A percentile compares a stretch with the other conserved stretches of the same genome.
phyloP scores from a whole-genome alignment of 768 basidiomycete genomes.

The Paxillus involutus region DNA sequence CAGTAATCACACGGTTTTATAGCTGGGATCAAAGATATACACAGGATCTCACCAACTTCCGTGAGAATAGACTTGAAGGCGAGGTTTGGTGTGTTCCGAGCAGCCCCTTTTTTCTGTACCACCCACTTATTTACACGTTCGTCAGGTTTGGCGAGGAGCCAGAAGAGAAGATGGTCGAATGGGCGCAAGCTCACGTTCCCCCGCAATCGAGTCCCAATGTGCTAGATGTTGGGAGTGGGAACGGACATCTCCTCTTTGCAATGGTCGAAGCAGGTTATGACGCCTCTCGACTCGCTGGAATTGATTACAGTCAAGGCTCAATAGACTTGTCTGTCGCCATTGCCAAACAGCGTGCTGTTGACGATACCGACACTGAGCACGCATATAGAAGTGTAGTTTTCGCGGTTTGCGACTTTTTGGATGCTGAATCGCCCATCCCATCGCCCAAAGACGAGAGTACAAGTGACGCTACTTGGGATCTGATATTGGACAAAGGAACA shows the following conservation, averaged over 20 bases:
- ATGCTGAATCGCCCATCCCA: conserved; percentile 43
- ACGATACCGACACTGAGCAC: neutral
- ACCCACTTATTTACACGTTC: neutral
- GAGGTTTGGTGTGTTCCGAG: conserved; percentile 66
- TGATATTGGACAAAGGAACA: conserved; percentile 86
- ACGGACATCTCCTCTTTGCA: conserved; percentile 74
- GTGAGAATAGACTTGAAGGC: conserved; percentile 80
- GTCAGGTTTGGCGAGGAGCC: conserved; percentile 78
- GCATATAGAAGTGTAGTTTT: conserved; percentile 42
- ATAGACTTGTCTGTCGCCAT: conserved; percentile 62
- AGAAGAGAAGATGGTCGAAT: conserved; percentile 77
- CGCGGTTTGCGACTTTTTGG: conserved; percentile 63
- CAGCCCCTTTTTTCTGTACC: neutral
- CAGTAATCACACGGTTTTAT: neutral
- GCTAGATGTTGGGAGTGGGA: conserved; percentile 80
- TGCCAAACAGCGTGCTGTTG: conserved; percentile 40
- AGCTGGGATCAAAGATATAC: conserved; percentile 83
- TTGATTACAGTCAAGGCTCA: conserved; percentile 79
- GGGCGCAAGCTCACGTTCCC: conserved; percentile 59
- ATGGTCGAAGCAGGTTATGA: conserved; percentile 68
- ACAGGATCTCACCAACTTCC: conserved; percentile 67
- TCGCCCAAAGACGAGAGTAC: conserved; percentile 6
- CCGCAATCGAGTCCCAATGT: conserved; percentile 46
- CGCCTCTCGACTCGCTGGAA: conserved; percentile 50
- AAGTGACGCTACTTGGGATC: conserved; percentile 52